Conservation (phyloP, 345 rosid species). For the Populus ilicifolia region DNA sequence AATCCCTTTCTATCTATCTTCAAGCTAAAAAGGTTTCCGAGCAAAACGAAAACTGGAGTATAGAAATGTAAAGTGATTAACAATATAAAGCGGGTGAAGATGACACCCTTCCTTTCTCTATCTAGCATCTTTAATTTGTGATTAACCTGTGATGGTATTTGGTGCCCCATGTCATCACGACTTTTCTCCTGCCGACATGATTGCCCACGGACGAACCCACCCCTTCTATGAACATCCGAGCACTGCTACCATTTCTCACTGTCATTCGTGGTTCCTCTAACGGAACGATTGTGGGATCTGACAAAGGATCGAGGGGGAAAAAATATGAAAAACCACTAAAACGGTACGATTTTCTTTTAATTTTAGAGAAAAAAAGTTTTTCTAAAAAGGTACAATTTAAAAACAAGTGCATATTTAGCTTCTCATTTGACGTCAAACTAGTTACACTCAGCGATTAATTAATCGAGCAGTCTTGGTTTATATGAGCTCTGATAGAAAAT, state of each 20-base stretch:
- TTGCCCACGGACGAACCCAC: background rate
- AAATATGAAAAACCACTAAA: background rate
- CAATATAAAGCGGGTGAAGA: slow-evolving; percentile 30
- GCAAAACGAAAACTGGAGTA: slow-evolving; percentile 28
- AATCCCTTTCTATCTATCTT: slow-evolving; percentile 51
- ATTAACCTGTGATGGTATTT: slow-evolving; percentile 9
- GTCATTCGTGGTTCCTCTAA: background rate
- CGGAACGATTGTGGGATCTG: background rate
- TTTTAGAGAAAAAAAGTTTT: too few species aligned
- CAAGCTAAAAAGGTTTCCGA: slow-evolving; percentile 57
- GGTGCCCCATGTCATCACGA: slow-evolving; percentile 15
- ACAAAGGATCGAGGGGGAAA: background rate
- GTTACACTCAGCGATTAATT: too few species aligned
- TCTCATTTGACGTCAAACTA: too few species aligned
- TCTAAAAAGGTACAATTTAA: too few species aligned
- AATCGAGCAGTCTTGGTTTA: too few species aligned
- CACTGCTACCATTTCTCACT: background rate
- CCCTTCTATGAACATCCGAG: background rate
- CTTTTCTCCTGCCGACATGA: slow-evolving; percentile 25
- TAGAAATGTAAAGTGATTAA: slow-evolving; percentile 41
- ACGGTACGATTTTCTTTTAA: too few species aligned
- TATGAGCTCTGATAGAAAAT: too few species aligned
- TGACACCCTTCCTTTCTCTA: slow-evolving; percentile 1
- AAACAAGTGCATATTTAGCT: too few species aligned
- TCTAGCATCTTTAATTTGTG: background rate